These are phyloP conservation scores for Xylariaceae sp. DNA, from an alignment of 2,329 filamentous ascomycete genomes.

Conservation along the genomic window DNA sequence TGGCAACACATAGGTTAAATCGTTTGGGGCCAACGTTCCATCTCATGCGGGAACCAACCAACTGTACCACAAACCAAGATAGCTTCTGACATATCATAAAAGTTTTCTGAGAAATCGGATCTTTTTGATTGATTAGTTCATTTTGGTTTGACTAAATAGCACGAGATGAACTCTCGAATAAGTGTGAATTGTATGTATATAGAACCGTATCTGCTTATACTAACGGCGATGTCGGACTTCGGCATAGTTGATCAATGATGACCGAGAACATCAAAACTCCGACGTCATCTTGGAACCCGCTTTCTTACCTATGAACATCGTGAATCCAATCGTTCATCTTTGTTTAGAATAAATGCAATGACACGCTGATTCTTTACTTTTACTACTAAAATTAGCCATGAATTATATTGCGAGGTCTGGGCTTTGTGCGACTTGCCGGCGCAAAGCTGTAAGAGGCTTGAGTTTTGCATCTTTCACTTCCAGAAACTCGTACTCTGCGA, in stretches of 20 bases:
- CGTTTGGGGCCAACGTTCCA: no score
- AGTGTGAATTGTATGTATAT: no score
- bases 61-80: constrained; percentile 1
- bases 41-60: no score
- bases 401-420: constrained; percentile 29
- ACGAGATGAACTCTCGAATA: no score
- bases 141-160: no score
- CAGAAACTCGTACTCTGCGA: constrained; percentile 31
- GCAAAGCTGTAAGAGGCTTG: constrained; percentile 16
- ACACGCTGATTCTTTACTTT: neutral
- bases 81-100: no score
- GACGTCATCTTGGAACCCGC: constrained; percentile 19
- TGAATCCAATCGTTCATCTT: no score
- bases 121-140: no score
- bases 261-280: constrained; percentile 15
- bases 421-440: constrained; percentile 33
- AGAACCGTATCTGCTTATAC: constrained; percentile 22
- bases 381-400: constrained; percentile 22
- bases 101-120: no score
- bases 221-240: constrained; percentile 28
- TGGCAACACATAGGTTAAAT: neutral
- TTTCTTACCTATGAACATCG: neutral
- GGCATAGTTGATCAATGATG: constrained; percentile 1
- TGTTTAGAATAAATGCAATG: constrained; percentile 2
- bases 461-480: constrained; percentile 8